A percentile compares a stretch with the other conserved stretches of the same genome.
phyloP scores from a whole-genome alignment of 352 stramenopile species.

The Hyaloperonospora arabidopsidis region DNA sequence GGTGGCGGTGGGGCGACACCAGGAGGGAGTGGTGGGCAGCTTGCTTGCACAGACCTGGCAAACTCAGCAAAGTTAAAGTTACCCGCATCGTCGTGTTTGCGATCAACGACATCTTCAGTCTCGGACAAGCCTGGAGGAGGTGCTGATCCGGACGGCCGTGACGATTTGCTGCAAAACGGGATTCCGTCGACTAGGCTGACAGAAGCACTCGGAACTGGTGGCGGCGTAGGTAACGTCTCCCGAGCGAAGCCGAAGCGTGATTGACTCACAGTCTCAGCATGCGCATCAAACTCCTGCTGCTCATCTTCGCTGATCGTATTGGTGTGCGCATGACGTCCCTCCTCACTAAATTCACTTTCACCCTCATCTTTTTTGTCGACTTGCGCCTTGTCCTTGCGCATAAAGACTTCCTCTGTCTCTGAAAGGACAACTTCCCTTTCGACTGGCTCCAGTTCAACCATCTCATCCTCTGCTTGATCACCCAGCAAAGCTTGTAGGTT shows the following conservation, averaged over 20 bases:
- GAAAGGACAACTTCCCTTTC: conserved; percentile 52
- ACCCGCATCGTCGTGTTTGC: conserved; percentile 9
- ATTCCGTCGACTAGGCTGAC: neutral
- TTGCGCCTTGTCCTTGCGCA: conserved; percentile 28
- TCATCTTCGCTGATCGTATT: conserved; percentile 10
- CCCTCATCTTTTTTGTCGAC: conserved; percentile 10
- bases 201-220: conserved; percentile 8
- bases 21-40: conserved; percentile 15
- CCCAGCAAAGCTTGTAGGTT: conserved; percentile 38
- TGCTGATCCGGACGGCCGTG: conserved; percentile 10
- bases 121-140: conserved; percentile 27
- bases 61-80: conserved; percentile 46
- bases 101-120: conserved; percentile 1
- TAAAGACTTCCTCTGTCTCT: conserved; percentile 49
- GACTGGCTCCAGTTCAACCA: conserved; percentile 39
- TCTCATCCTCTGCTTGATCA: conserved; percentile 34
- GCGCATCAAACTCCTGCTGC: neutral
- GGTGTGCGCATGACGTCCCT: conserved; percentile 4
- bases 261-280: conserved; percentile 11
- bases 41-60: conserved; percentile 37
- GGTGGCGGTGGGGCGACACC: conserved; percentile 9
- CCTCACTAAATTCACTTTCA: conserved; percentile 5
- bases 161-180: conserved; percentile 16
- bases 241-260: conserved; percentile 67
- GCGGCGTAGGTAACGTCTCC: conserved; percentile 9